Evolutionary conservation across 2,329 filamentous ascomycete genomes (phyloP).

Genomic region (Beauveria varroae): DNA sequence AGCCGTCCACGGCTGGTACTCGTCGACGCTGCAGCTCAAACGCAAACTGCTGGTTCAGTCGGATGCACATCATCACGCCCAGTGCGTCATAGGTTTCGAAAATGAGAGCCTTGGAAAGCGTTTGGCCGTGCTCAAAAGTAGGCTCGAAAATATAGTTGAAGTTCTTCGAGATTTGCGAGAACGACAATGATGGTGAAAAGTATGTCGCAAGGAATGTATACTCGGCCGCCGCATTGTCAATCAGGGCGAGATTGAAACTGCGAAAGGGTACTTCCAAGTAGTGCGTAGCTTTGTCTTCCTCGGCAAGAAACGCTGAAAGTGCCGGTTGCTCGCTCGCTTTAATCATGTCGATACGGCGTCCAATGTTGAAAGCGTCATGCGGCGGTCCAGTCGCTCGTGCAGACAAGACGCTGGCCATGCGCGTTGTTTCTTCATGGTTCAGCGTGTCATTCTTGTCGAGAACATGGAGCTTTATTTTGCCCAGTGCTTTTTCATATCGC

Average conservation of each 20-base stretch:
- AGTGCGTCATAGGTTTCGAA: slow-evolving; percentile 75
- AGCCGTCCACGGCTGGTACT: slow-evolving; percentile 79
- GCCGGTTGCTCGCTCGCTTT: slow-evolving; percentile 66
- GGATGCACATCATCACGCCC: slow-evolving; percentile 82
- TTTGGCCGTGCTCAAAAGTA: slow-evolving; percentile 76
- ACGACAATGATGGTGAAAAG: slow-evolving; percentile 71
- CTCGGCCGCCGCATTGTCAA: slow-evolving; percentile 91
- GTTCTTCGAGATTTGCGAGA: slow-evolving; percentile 69
- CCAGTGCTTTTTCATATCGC: slow-evolving; percentile 75
- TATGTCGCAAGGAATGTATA: slow-evolving; percentile 90
- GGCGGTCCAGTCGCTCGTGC: slow-evolving; percentile 42
- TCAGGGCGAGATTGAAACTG: slow-evolving; percentile 86
- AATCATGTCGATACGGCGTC: slow-evolving; percentile 76
- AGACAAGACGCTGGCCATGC: slow-evolving; percentile 54
- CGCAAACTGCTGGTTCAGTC: slow-evolving; percentile 86
- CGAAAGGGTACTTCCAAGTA: slow-evolving; percentile 88
- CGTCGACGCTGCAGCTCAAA: slow-evolving; percentile 91
- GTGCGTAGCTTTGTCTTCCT: slow-evolving; percentile 79
- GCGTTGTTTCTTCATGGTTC: slow-evolving; percentile 65
- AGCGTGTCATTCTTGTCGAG: slow-evolving; percentile 80
- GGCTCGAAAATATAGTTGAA: slow-evolving; percentile 86
- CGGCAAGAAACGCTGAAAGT: slow-evolving; percentile 79
- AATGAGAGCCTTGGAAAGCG: slow-evolving; percentile 67
- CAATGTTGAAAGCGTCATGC: slow-evolving; percentile 85
- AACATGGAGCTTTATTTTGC: slow-evolving; percentile 74